Percentiles rank a stretch among this genome's conserved stretches.
These are phyloP conservation scores for Fomitopsis pulvina DNA, from an alignment of 768 basidiomycete species.

Conservation along the genomic window DNA sequence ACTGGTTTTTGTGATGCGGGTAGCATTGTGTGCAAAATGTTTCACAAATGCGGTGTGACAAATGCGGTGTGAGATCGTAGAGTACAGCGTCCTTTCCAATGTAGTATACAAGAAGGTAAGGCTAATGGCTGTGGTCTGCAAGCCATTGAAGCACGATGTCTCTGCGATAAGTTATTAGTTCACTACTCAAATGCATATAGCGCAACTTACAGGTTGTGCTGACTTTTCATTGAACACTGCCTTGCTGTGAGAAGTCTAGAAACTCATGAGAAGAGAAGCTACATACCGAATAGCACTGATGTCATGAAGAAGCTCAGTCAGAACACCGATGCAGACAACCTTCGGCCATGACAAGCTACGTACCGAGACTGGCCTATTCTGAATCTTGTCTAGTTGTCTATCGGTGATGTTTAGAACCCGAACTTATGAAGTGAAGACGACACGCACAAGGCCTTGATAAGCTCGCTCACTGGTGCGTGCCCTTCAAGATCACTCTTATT, in stretches of 20 bases:
- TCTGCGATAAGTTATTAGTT: conserved; percentile 26
- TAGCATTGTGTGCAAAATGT: too few relatives aligned
- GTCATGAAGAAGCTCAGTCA: background rate
- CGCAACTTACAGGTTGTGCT: conserved; percentile 77
- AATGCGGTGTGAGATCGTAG: background rate
- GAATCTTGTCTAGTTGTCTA: conserved; percentile 76
- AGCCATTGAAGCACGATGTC: conserved; percentile 91
- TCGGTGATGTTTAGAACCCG: too few relatives aligned
- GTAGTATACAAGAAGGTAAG: background rate
- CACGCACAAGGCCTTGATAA: conserved; percentile 71
- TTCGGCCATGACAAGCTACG: conserved; percentile 23
- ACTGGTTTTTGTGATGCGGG: background rate
- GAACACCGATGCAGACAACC: conserved; percentile 2
- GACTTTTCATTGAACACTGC: conserved; percentile 94
- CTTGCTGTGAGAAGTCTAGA: background rate
- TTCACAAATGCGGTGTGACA: too few relatives aligned
- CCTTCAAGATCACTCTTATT: conserved; percentile 88
- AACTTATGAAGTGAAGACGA: background rate
- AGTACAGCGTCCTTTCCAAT: background rate
- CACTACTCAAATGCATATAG: background rate
- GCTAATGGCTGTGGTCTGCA: conserved; percentile 62
- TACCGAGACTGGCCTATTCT: conserved; percentile 80
- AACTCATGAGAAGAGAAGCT: background rate
- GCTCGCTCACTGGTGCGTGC: conserved; percentile 73
- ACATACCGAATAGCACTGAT: conserved; percentile 75